Base-by-base conservation (phyloP, 2,329 filamentous ascomycete genomes). In the Aspergillus sp. region DNA sequence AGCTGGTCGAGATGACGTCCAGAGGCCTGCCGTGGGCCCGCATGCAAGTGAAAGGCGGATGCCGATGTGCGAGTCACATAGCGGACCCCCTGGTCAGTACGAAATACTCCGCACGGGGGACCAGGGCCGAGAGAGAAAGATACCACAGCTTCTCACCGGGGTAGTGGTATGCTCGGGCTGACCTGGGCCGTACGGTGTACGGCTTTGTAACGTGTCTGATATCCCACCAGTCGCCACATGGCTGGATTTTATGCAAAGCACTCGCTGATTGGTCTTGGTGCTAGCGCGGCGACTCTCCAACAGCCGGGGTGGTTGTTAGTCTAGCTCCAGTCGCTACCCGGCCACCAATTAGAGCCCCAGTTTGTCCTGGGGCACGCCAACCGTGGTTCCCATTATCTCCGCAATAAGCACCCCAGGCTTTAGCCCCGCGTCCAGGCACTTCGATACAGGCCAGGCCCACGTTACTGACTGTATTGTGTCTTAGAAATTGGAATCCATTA, bases 321-420 rank as follows among this genome's bases (percentile, higher is more conserved):
- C 27, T 36, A 15, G 47, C 7, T 50, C n/a, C 25, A 30, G 47
- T 50, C 15, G 23, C 8, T n/a, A 15, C 25, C 32, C n/a, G 25
- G 3, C 23, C 47, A 11, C 47, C 47, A 27, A 30, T 30, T 27
- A 4, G 30, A 30, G 7, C 25, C 2, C 47, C 3, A 8, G 47
- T 8, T 5, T n/a, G 6, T 17, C 15, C 47, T 32, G 47, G 47
- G 47, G 47, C 47, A 50, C 25, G 15, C 47, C 47, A 50, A 50
- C 47, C 47, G 25, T 50, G 47, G 47, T 50, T 50, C 47, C 23
- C 10, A 30, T n/a, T 50, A 50, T 50, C 47, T 50, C 47, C 47
- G 47, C 47, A 50, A 32, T 50, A 50, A 49, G 47, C 47, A 50
- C 47, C 47, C 47, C 47, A 30, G 47, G 47, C 47, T 50, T 50